Evolutionary conservation across 805 yeast species (phyloP).

Genomic region (Metschnikowia kofuensis): DNA sequence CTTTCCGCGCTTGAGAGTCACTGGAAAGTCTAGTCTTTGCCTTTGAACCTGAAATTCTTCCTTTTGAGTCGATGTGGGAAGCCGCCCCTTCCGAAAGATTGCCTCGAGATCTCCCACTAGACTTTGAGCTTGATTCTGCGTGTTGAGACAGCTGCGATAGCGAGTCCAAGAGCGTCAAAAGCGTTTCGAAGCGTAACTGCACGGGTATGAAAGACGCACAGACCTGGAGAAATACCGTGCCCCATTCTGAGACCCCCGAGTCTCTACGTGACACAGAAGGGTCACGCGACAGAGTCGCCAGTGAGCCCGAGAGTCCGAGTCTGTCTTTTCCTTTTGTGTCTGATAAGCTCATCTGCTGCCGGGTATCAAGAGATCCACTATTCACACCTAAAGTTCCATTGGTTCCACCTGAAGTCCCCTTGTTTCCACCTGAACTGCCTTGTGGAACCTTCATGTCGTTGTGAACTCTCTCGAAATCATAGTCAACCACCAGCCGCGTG

Average conservation of each 20-base stretch:
- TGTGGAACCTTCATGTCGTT: too few species aligned
- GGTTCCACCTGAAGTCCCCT: conserved; percentile 19
- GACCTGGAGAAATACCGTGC: conserved; percentile 54
- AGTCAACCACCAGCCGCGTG: conserved; percentile 48
- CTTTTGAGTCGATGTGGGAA: too few species aligned
- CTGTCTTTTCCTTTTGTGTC: too few species aligned
- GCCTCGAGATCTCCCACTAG: background rate
- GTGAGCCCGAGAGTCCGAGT: background rate
- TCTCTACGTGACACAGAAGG: conserved; percentile 18
- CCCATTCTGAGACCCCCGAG: conserved; percentile 41
- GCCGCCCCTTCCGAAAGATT: background rate
- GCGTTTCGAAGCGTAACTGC: conserved; percentile 65
- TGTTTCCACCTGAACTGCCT: too few species aligned
- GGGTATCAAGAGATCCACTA: too few species aligned
- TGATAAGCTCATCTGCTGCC: too few species aligned
- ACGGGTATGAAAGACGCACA: conserved; percentile 79
- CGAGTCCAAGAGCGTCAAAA: conserved; percentile 42
- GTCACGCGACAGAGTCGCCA: background rate
- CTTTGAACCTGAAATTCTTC: too few species aligned
- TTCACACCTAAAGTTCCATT: background rate
- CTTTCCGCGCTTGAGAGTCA: too few species aligned
- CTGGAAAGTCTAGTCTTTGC: too few species aligned
- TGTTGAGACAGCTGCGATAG: conserved; percentile 22
- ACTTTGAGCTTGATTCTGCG: conserved; percentile 3
- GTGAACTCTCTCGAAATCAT: conserved; percentile 9